Conservation (phyloP, 495 filamentous ascomycete genomes). For the Letharia columbiana region DNA sequence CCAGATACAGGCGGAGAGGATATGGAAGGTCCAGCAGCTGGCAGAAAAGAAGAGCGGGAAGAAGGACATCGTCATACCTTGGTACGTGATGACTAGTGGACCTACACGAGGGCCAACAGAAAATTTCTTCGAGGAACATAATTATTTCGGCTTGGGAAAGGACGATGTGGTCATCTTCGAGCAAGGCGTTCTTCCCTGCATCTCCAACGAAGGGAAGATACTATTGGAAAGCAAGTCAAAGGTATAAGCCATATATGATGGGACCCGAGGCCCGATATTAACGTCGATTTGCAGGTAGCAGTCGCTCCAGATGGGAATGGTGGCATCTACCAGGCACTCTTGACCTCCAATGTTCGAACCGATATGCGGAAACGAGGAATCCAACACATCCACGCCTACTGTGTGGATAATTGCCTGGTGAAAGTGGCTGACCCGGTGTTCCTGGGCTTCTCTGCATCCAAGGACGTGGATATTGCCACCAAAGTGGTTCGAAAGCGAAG, state of each 20-base stretch:
- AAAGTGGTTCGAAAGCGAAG: slow-evolving; percentile 98
- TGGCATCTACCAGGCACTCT: slow-evolving; percentile 88
- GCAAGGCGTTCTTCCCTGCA: slow-evolving; percentile 92
- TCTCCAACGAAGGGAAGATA: slow-evolving; percentile 97
- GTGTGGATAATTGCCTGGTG: slow-evolving; percentile 98
- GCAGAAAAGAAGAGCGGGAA: slow-evolving; percentile 63
- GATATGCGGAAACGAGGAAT: slow-evolving; percentile 88
- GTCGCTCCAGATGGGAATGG: slow-evolving; percentile 99
- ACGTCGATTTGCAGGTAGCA: slow-evolving; percentile 48
- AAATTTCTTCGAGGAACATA: slow-evolving; percentile 81
- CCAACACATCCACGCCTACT: slow-evolving; percentile 94
- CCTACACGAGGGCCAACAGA: slow-evolving; percentile 90
- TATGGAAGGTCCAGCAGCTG: slow-evolving; percentile 73
- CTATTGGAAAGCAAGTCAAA: slow-evolving; percentile 82
- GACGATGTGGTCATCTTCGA: slow-evolving; percentile 91
- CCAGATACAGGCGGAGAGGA: slow-evolving; percentile 93
- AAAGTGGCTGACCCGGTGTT: slow-evolving; percentile 94
- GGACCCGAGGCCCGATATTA: background rate
- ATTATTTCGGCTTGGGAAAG: slow-evolving; percentile 79
- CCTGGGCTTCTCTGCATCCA: slow-evolving; percentile 83
- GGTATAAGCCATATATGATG: slow-evolving; percentile 35
- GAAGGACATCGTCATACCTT: slow-evolving; percentile 68
- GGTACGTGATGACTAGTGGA: slow-evolving; percentile 99
- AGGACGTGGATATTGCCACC: slow-evolving; percentile 90
- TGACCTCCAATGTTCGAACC: slow-evolving; percentile 69